phyloP scores from a whole-genome alignment of 140 eudicot species.

The Senecio squalidus region DNA sequence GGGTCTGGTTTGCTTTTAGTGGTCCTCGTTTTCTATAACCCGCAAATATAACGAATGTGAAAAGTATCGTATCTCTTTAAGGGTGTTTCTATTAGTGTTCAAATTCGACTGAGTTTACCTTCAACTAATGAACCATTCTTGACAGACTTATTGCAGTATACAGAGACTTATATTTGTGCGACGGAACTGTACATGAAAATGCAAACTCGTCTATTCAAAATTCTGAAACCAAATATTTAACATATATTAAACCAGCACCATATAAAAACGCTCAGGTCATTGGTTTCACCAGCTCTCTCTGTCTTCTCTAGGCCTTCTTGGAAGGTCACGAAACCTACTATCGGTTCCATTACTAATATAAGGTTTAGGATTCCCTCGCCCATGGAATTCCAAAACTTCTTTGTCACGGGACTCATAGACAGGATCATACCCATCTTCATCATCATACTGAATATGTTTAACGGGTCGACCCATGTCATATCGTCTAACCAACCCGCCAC shows the following conservation, averaged over 20 bases:
- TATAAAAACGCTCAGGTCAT: not conserved
- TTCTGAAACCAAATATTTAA: not conserved
- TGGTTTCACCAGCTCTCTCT: conserved; percentile 18
- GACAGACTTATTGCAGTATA: no score
- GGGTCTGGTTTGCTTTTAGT: not conserved
- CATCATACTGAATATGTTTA: conserved; percentile 19
- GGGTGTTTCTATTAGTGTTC: not conserved
- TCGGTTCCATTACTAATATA: conserved; percentile 10
- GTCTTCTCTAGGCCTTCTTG: conserved; percentile 18
- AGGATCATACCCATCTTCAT: conserved; percentile 15
- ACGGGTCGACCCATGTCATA: conserved; percentile 15
- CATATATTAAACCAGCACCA: not conserved
- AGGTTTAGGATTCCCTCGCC: conserved; percentile 14
- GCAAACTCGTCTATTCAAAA: not conserved
- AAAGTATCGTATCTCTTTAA: not conserved
- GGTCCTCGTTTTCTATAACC: not conserved
- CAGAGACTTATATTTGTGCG: not conserved
- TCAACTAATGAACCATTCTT: no score
- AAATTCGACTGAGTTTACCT: no score
- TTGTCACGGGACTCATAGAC: conserved; percentile 23
- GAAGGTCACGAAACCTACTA: conserved; percentile 20
- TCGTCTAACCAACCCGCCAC: conserved; percentile 20
- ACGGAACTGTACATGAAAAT: not conserved
- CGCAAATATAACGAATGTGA: not conserved
- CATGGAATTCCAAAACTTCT: conserved; percentile 24